Base-by-base conservation (phyloP, 257 asterid genomes). In the Jasminum sambac region DNA sequence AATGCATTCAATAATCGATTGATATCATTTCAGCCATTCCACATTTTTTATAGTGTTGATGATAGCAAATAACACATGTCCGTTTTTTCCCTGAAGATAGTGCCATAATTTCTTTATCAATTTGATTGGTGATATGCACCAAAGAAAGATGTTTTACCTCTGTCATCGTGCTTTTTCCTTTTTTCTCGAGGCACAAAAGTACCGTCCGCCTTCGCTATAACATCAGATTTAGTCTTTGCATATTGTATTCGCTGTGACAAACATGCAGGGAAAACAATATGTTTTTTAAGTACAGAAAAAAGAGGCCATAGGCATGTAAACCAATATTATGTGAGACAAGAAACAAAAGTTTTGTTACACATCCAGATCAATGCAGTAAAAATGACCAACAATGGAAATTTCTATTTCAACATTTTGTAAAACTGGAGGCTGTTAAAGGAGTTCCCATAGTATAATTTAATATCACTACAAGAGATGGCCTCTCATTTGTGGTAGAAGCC, bases 201-300 rank as follows among this genome's bases (percentile, higher is more conserved):
- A 25, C 97, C 97, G 80, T 91, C 97, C 0, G 96, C 87, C 86
- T 94, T 94, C 0, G 99, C 91, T 67, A 89, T 63, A 79, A 89
- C 39, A 83, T 94, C 99, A 1, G 99, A 94, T 83, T 94, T 94
- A 10, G 99, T 84, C 85, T 91, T 91, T 2, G 99, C 97, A 78
- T 91, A 94, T 70, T 94, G 96, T 81, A 94, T 94, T 78, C 91
- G 73, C 99, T 94, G 88, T 57, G 30, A 78, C 38, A 70, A 60
- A 77, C 57, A 77, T 8, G 46, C 41, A 63, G 42, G 11, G 12
- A 37, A 36, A 21, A 69, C 60, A 23, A 55, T 21, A 10, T 11
- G 24, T 41, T 69, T 41, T 69, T 57, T 36, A 39, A 63, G 37
- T 46, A 63, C 63, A 21, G 66, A 34, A 70, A 42, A 36, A 1